Evolutionary conservation across 495 filamentous ascomycete genomes (phyloP).

Genomic region (Hypomontagnella submonticulosa): DNA sequence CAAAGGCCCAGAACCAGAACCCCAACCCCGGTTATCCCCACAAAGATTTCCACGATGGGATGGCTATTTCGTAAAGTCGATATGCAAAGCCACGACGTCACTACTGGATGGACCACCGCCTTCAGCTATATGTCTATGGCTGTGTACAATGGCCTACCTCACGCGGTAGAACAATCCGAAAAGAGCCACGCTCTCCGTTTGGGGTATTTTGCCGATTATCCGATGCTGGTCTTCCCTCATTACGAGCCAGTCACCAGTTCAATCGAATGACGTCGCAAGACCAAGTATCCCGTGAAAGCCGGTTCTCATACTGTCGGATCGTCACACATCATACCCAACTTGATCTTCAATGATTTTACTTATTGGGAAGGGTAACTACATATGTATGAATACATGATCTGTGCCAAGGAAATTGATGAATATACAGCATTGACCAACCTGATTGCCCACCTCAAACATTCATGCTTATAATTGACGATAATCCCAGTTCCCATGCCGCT

Average conservation of each 20-base stretch:
- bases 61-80: constrained; percentile 10
- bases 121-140: constrained; percentile 19
- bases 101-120: constrained; percentile 15
- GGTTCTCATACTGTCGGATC: constrained; percentile 28
- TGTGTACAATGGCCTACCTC: constrained; percentile 7
- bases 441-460: constrained; percentile 17
- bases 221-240: constrained; percentile 19
- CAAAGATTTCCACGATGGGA: constrained; percentile 9
- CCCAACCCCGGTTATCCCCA: constrained; percentile 22
- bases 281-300: constrained; percentile 12
- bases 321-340: constrained; percentile 24
- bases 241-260: constrained; percentile 27
- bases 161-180: constrained; percentile 11
- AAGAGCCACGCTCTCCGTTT: constrained; percentile 22
- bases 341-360: constrained; percentile 28
- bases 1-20: constrained; percentile 26
- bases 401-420: constrained; percentile 32
- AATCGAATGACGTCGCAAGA: constrained; percentile 39
- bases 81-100: constrained; percentile 47
- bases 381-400: constrained; percentile 17
- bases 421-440: constrained; percentile 21
- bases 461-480: constrained; percentile 28
- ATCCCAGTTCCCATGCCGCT: constrained; percentile 5
- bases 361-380: constrained; percentile 1
- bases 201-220: constrained; percentile 29